Conservation (phyloP, 2,329 filamentous ascomycete species). For the Xylariales sp. region DNA sequence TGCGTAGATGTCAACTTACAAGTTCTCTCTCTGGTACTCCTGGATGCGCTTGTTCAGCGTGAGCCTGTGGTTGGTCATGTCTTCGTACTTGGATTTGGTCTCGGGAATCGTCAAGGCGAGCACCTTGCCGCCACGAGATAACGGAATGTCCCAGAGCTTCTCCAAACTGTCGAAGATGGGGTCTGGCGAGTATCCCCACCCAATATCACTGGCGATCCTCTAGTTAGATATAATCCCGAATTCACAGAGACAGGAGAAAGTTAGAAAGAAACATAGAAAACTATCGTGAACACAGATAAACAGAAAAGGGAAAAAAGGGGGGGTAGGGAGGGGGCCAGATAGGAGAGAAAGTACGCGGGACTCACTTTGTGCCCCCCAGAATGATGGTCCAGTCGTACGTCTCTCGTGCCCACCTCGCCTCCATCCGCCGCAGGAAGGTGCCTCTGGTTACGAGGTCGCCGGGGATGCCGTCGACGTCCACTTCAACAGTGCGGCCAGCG, state of each 20-base stretch:
- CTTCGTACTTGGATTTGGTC: conserved; percentile 24
- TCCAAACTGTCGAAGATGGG: conserved; percentile 46
- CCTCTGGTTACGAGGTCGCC: conserved; percentile 43
- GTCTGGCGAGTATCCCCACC: conserved; percentile 27
- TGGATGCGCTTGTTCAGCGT: conserved; percentile 51
- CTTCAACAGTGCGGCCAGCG: conserved; percentile 33
- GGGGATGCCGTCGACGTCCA: conserved; percentile 42
- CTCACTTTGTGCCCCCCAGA: conserved; percentile 60
- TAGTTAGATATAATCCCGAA: background rate
- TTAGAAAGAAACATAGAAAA: background rate
- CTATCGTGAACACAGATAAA: background rate
- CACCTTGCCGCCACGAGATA: conserved; percentile 47
- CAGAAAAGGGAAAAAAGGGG: background rate
- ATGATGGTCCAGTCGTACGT: conserved; percentile 58
- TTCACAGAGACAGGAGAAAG: background rate
- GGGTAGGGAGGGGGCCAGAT: too few relatives aligned
- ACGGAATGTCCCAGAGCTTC: conserved; percentile 44
- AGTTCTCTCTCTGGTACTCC: conserved; percentile 41
- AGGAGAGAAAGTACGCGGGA: too few relatives aligned
- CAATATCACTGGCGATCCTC: conserved; percentile 42
- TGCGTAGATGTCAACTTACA: too few relatives aligned
- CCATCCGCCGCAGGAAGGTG: conserved; percentile 24
- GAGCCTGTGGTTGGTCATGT: conserved; percentile 30
- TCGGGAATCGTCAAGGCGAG: conserved; percentile 62
- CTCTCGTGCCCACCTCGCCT: conserved; percentile 17